Evolutionary conservation across 2,329 filamentous ascomycete genomes (phyloP), one percentile per base, ranked within the genome.

Genomic region (Claviceps digitariae): DNA sequence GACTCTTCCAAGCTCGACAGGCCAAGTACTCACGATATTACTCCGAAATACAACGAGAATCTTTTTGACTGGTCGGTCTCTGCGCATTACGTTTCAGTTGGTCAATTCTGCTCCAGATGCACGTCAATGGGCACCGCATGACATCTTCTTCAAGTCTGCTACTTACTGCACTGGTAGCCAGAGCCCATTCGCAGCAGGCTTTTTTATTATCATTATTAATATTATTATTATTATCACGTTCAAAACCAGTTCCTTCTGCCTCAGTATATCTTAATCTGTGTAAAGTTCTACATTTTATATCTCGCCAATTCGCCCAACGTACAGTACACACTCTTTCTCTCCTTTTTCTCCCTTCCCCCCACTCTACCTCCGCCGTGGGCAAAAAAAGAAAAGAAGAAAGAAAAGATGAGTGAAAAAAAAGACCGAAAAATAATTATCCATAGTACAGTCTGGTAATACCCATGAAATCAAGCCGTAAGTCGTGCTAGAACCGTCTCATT

Each of bases 401-500:
- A 38, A 38, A 38, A 17, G 7, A 38, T 3, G 12, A 38, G 13
- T 17, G 4, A 38, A 38, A 38, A 38, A 15, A 34, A 10, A 8
- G 3, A 27, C 7, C n/a, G n/a, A 50, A 48, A 25, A 21, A 29
- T 38, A 21, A 40, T 6, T 6, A 21, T 34, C n/a, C 12, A 25
- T 36, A 36, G 12, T 36, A 43, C 48, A 34, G 27, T 23, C n/a
- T 43, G 27, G 36, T 41, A n/a, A 25, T 21, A 47, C 21, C 9
- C 50, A 38, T 53, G 51, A 57, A 57, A 58, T 59, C 52, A 54
- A 54, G 48, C 60, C 59, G 52, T 61, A 58, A 57, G 57, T 60
- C 59, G 56, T 59, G 50, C 60, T 54, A 46, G 55, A 55, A 61
- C 57, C 61, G 59, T 67, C 66, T 66, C 65, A 63, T 66, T 60